phyloP scores from a whole-genome alignment of 1,284 basidiomycete genomes.

The Trametes versicolor region DNA sequence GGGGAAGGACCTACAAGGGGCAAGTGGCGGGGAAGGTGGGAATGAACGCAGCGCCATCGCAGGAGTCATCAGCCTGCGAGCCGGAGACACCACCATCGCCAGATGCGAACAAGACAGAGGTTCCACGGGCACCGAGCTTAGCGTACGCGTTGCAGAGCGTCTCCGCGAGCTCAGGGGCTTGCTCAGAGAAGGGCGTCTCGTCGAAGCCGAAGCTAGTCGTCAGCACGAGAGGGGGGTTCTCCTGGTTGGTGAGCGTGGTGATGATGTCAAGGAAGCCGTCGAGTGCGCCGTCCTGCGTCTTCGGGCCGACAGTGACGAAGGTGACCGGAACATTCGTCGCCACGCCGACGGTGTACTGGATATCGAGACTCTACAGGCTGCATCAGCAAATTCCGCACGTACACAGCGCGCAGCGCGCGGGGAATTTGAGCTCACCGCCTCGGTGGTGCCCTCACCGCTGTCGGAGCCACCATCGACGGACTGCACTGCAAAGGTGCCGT shows the following conservation, averaged over 20 bases:
- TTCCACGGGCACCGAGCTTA: constrained; percentile 65
- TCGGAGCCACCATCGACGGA: constrained; percentile 45
- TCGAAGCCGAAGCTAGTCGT: constrained; percentile 63
- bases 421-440: constrained; percentile 31
- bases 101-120: constrained; percentile 70
- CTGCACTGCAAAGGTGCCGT: constrained; percentile 36
- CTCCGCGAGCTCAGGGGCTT: constrained; percentile 56
- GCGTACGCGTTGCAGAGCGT: constrained; percentile 37
- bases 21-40: constrained; percentile 75
- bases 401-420: neutral
- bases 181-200: constrained; percentile 46
- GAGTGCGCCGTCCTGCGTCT: constrained; percentile 37
- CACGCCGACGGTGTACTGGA: constrained; percentile 73
- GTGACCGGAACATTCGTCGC: constrained; percentile 54
- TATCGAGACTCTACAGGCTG: constrained; percentile 57
- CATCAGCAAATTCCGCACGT: constrained; percentile 8
- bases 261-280: constrained; percentile 45
- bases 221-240: constrained; percentile 45
- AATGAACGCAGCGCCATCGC: constrained; percentile 58
- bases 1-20: constrained; percentile 46
- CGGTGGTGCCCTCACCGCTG: constrained; percentile 31
- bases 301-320: constrained; percentile 34
- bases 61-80: constrained; percentile 61
- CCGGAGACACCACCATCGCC: constrained; percentile 71
- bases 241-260: constrained; percentile 42